Percentiles rank a stretch among this genome's conserved stretches.
These are phyloP conservation scores for Torrubiellomyces zombiae DNA, from an alignment of 2,329 filamentous ascomycete species.

Conservation along the genomic window DNA sequence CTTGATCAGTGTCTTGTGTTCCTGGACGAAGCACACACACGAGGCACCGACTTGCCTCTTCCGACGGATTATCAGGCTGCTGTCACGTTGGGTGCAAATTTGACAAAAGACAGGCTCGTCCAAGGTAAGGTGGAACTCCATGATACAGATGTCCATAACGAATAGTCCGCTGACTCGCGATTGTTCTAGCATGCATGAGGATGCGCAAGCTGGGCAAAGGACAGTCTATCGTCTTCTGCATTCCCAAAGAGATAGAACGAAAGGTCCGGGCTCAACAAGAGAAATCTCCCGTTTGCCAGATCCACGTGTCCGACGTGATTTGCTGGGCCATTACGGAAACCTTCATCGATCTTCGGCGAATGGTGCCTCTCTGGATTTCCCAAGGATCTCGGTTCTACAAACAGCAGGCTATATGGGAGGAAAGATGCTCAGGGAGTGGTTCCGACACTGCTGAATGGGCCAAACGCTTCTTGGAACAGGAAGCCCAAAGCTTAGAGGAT, in stretches of 20 bases:
- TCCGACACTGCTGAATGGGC: background rate
- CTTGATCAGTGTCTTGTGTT: constrained; percentile 47
- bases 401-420: too few relatives aligned
- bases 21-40: constrained; percentile 53
- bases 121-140: constrained; percentile 34
- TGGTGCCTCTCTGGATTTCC: constrained; percentile 1
- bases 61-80: constrained; percentile 42
- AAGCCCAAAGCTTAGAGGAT: background rate
- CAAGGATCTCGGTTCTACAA: constrained; percentile 1
- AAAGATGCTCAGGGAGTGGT: background rate
- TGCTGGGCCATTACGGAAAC: constrained; percentile 44
- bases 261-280: constrained; percentile 23
- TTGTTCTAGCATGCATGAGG: constrained; percentile 44
- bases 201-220: constrained; percentile 52
- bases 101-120: constrained; percentile 53
- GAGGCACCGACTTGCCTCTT: constrained; percentile 51
- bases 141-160: background rate
- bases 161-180: constrained; percentile 4
- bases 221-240: constrained; percentile 46
- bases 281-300: constrained; percentile 1
- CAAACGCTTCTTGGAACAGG: constrained; percentile 1
- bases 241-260: constrained; percentile 39
- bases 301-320: constrained; percentile 38
- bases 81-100: constrained; percentile 45
- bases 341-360: constrained; percentile 25